Conservation (phyloP, 1,284 basidiomycete genomes). For the Papiliotrema flavescens region DNA sequence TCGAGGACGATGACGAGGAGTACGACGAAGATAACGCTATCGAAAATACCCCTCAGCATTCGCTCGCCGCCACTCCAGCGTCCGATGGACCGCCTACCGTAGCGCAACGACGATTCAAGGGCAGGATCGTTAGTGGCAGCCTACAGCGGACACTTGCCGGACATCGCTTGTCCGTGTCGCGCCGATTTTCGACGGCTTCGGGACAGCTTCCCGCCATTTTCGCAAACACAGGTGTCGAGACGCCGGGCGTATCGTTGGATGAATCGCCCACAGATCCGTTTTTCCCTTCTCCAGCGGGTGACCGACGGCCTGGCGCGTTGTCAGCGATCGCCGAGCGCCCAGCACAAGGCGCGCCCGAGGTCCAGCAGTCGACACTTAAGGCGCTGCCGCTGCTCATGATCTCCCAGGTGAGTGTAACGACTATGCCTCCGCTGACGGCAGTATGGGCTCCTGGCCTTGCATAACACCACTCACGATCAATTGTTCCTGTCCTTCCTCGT, state of each 20-base stretch:
- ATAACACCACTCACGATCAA: slow-evolving; percentile 49
- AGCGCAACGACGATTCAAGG: not conserved
- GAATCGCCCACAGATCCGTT: slow-evolving; percentile 35
- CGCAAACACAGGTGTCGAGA: slow-evolving; percentile 44
- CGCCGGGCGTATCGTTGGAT: slow-evolving; percentile 39
- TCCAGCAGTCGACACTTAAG: slow-evolving; percentile 29
- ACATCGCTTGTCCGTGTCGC: slow-evolving; percentile 27
- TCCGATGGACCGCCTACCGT: slow-evolving; percentile 6
- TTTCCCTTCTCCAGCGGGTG: slow-evolving; percentile 23
- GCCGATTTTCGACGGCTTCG: slow-evolving; percentile 44
- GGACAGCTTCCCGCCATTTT: slow-evolving; percentile 46
- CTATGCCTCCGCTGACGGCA: slow-evolving; percentile 11
- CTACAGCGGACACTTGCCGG: slow-evolving; percentile 12
- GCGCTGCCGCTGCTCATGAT: slow-evolving; percentile 45
- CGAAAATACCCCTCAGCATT: slow-evolving; percentile 22
- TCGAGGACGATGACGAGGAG: slow-evolving; percentile 48
- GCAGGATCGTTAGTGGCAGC: slow-evolving; percentile 8
- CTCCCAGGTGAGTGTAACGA: slow-evolving; percentile 29
- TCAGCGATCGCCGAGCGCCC: slow-evolving; percentile 42
- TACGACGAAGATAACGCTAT: slow-evolving; percentile 15
- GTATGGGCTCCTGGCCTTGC: slow-evolving; percentile 49
- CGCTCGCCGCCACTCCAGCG: slow-evolving; percentile 16
- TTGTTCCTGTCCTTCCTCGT: slow-evolving; percentile 50
- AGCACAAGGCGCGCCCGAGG: slow-evolving; percentile 16
- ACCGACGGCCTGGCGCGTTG: slow-evolving; percentile 16